Evolutionary conservation across 2,329 filamentous ascomycete genomes (phyloP), one percentile per base, ranked within the genome.

Genomic region (Aureobasidium sp.): DNA sequence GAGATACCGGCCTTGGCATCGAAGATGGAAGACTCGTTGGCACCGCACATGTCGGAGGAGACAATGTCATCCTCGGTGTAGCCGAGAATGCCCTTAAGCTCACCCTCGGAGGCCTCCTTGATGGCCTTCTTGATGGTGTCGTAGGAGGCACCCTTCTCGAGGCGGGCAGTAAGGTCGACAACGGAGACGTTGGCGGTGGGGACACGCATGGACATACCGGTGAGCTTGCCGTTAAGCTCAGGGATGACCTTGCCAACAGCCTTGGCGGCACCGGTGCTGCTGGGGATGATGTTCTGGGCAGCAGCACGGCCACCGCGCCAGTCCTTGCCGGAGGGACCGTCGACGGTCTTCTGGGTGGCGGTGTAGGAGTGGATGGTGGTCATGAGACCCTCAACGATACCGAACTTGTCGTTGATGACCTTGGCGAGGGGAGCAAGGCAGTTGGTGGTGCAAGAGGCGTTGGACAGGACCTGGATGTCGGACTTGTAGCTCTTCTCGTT

Each of bases 371-470:
- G 94, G 79, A 97, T 87, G 71, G 94, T 99, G 82, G 94, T 97
- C 94, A 99, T 99, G 74, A 97, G 88, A 86, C 93, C 94, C 87
- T 99, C 94, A 75, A 97, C 81, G 78, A 99, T 94, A 79, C 84
- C 88, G 84, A 88, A 99, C 81, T 97, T 95, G 86, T 97, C 93
- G 87, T 99, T 84, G 83, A 99, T 87, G 76, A 97, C 92, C 90
- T 97, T 99, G 84, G 94, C 94, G 69, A 99, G 89, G 77, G 94
- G 94, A 79, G 94, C 94, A 81, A 99, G 83, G 88, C 94, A 97
- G 90, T 99, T 99, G 85, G 94, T 97, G 79, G 94, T 99, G 91
- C 94, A 97, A 72, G 94, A 97, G 73, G 94, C 94, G 84, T 99
- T 99, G 82, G 94, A 97, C 83, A 97, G 90, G 78, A 99, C 88